Conservation (phyloP, 2,329 filamentous ascomycete species). For the Cryphonectria japonica region DNA sequence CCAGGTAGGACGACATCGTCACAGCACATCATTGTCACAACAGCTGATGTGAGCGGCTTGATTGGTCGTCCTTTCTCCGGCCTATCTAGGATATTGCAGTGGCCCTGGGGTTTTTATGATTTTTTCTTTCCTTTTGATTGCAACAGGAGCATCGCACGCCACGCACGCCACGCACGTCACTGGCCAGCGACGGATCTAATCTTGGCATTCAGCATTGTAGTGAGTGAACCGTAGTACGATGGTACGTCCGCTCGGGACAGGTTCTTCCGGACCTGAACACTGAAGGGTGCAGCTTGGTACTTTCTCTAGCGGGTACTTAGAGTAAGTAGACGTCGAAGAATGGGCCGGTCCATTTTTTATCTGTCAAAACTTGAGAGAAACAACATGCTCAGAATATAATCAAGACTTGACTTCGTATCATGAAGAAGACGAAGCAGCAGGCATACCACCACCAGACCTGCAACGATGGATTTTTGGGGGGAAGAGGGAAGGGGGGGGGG, state of each 20-base stretch:
- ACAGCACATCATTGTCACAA: conserved; percentile 19
- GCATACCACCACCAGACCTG: not conserved
- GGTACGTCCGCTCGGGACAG: not conserved
- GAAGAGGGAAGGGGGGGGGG: not conserved
- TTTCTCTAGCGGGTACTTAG: not conserved
- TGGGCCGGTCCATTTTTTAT: not conserved
- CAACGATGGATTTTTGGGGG: not conserved
- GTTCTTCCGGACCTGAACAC: not conserved
- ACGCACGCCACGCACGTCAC: not conserved
- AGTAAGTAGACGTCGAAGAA: not conserved
- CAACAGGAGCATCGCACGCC: not conserved
- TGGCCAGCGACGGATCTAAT: conserved; percentile 1
- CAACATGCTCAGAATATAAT: not conserved
- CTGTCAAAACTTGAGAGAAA: no score
- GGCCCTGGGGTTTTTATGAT: not conserved
- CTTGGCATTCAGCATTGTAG: not conserved
- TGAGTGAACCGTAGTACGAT: no score
- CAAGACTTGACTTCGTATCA: not conserved
- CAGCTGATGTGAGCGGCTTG: conserved; percentile 10
- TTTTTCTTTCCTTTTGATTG: not conserved
- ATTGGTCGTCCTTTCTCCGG: conserved; percentile 3
- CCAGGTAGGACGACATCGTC: not conserved
- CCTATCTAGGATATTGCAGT: conserved; percentile 6
- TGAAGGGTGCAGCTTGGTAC: not conserved
- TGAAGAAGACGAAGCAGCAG: not conserved